phyloP scores from a whole-genome alignment of 306 rosid species.

The Cucumis sativus region DNA sequence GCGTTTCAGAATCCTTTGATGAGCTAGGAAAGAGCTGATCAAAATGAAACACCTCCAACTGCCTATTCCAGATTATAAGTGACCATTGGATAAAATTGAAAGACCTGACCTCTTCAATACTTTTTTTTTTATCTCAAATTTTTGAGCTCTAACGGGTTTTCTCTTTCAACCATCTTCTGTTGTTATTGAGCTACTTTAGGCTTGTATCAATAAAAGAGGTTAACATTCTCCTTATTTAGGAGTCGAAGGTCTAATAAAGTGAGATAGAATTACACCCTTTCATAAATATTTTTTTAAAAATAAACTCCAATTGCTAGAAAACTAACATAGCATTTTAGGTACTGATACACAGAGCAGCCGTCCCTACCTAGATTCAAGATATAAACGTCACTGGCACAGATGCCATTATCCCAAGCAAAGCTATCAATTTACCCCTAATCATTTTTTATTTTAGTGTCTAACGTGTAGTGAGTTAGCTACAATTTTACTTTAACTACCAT shows the following conservation, averaged over 20 bases:
- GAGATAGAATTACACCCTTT: neutral
- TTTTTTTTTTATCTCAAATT: neutral
- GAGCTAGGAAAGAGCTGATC: neutral
- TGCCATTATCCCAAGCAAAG: neutral
- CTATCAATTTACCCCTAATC: neutral
- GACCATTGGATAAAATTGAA: neutral
- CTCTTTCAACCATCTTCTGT: neutral
- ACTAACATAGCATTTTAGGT: neutral
- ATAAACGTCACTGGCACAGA: neutral
- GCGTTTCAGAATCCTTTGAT: neutral
- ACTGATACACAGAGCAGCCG: neutral
- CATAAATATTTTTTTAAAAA: neutral
- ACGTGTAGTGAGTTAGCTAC: neutral
- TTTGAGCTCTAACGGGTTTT: neutral
- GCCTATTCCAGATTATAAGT: neutral
- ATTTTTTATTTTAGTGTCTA: neutral
- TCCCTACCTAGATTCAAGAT: neutral
- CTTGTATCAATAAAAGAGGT: neutral
- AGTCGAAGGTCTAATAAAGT: neutral
- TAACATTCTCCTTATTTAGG: neutral
- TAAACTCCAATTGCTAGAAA: neutral
- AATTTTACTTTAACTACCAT: neutral
- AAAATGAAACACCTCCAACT: neutral
- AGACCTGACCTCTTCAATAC: neutral
- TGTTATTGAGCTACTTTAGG: neutral